Evolutionary conservation across 495 filamentous ascomycete genomes (phyloP).

Genomic region (Hypoxylon crocopeplum): DNA sequence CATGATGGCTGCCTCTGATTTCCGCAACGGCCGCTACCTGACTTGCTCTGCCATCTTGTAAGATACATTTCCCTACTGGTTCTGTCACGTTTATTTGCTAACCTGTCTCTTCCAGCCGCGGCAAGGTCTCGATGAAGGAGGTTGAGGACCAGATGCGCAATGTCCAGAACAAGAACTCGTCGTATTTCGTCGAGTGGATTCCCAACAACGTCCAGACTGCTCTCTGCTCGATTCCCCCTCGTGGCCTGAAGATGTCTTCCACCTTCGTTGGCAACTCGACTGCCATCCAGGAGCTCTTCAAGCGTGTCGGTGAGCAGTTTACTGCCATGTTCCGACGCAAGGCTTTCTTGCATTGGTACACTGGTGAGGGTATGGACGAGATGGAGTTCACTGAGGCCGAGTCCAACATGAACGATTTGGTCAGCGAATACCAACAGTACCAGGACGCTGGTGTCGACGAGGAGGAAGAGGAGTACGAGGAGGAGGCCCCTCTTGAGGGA

Average conservation of each 20-base stretch:
- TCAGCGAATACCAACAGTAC: constrained; percentile 99
- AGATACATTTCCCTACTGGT: constrained; percentile 26
- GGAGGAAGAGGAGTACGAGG: constrained; percentile 70
- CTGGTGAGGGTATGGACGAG: constrained; percentile 99
- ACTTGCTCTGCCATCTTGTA: constrained; percentile 98
- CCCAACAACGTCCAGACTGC: constrained; percentile 99
- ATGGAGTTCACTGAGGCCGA: constrained; percentile 99
- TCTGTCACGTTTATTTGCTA: constrained; percentile 30
- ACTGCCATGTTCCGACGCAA: constrained; percentile 99
- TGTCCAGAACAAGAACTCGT: constrained; percentile 99
- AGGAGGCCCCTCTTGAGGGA: constrained; percentile 53
- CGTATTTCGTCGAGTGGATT: constrained; percentile 99
- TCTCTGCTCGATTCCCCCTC: constrained; percentile 98
- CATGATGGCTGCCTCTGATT: constrained; percentile 99
- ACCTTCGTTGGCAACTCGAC: constrained; percentile 99
- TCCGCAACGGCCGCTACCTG: constrained; percentile 99
- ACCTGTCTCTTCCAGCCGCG: constrained; percentile 68
- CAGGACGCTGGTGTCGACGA: constrained; percentile 92
- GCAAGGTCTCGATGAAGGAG: constrained; percentile 99
- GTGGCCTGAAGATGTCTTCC: constrained; percentile 98
- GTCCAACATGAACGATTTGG: constrained; percentile 99
- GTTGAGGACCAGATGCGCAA: constrained; percentile 99
- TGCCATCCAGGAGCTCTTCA: constrained; percentile 99
- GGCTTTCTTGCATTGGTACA: constrained; percentile 99
- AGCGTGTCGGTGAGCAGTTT: constrained; percentile 99